phyloP scores from a whole-genome alignment of 257 asterid genomes.

The Fraxinus cuspidata region DNA sequence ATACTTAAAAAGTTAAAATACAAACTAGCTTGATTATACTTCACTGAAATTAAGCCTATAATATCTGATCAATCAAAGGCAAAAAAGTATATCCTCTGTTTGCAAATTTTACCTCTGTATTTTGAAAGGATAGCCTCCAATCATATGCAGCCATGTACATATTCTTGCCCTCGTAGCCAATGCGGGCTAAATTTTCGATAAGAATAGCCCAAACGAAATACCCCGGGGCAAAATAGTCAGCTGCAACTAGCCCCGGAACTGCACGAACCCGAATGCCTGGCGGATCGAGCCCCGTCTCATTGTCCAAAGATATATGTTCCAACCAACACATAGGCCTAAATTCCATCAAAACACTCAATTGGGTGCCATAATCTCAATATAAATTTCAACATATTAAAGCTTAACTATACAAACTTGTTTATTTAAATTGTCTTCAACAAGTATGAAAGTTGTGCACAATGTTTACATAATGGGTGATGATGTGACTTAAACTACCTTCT shows the following conservation, averaged over 20 bases:
- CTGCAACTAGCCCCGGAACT: constrained; percentile 29
- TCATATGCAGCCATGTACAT: constrained; percentile 34
- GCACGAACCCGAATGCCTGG: constrained; percentile 31
- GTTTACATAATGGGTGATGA: not conserved
- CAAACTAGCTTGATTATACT: not conserved
- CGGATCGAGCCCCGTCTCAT: constrained; percentile 26
- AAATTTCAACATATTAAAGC: not conserved
- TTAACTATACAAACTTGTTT: not conserved
- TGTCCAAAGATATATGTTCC: constrained; percentile 86
- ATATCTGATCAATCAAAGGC: not conserved
- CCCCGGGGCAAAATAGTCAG: not conserved
- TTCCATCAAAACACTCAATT: constrained; percentile 17
- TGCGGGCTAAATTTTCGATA: constrained; percentile 24
- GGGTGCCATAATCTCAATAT: not conserved
- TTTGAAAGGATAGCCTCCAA: constrained; percentile 30
- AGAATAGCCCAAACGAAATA: constrained; percentile 4
- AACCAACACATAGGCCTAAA: constrained; percentile 93
- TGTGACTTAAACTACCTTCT: not conserved
- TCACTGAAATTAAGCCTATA: not conserved
- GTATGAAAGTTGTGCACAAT: not conserved
- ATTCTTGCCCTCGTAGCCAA: constrained; percentile 28
- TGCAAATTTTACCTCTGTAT: constrained; percentile 55
- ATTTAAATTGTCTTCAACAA: not conserved
- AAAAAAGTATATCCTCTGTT: not conserved
- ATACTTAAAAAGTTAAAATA: not conserved